Conservation (phyloP, 495 filamentous ascomycete genomes). For the Poronia punctata region DNA sequence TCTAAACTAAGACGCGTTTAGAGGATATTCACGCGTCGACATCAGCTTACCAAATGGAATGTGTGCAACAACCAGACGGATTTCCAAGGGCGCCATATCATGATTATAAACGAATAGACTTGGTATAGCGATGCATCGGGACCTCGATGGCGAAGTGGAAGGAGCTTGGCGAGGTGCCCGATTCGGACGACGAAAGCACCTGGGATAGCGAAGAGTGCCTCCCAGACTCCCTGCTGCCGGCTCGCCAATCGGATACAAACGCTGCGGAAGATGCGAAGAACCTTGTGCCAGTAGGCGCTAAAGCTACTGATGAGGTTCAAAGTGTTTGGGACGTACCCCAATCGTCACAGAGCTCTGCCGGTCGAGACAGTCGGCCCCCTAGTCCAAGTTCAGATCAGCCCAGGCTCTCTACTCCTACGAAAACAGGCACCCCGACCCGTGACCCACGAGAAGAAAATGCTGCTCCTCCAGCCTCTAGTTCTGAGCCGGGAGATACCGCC, state of each 20-base stretch:
- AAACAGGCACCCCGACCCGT: constrained; percentile 1
- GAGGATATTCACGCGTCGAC: no score
- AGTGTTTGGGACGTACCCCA: constrained; percentile 21
- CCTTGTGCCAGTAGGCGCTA: not conserved
- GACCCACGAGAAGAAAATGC: constrained; percentile 6
- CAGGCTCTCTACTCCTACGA: not conserved
- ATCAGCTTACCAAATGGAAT: no score
- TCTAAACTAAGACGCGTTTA: no score
- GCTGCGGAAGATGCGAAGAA: not conserved
- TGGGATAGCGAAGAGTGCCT: constrained; percentile 36
- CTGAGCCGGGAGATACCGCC: constrained; percentile 2
- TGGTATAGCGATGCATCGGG: constrained; percentile 21
- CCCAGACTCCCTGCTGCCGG: constrained; percentile 6
- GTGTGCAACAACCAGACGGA: no score
- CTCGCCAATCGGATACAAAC: not conserved
- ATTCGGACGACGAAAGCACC: constrained; percentile 48
- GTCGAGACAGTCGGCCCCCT: constrained; percentile 2
- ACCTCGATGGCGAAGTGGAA: constrained; percentile 48
- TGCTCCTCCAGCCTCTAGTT: constrained; percentile 13
- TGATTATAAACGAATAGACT: no score
- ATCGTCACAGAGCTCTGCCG: constrained; percentile 14
- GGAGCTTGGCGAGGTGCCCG: constrained; percentile 51
- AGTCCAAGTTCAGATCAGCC: constrained; percentile 1
- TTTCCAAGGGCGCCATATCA: no score
- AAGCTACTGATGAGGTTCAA: not conserved